Percentiles rank a stretch among this genome's conserved stretches.
phyloP scores from a whole-genome alignment of 306 rosid species.

The Malus asiatica region DNA sequence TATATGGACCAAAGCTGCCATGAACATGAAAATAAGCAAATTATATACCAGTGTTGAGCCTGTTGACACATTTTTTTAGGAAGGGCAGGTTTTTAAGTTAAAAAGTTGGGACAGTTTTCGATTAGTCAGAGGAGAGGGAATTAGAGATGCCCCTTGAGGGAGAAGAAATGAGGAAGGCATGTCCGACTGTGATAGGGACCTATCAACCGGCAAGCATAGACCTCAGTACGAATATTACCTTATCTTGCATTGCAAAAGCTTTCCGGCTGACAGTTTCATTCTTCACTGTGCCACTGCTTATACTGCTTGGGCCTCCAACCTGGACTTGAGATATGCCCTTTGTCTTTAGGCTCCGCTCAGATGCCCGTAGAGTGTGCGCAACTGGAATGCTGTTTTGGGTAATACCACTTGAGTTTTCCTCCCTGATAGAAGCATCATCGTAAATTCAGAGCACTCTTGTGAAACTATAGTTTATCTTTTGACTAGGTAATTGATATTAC shows the following conservation, averaged over 20 bases:
- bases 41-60: slow-evolving; percentile 1
- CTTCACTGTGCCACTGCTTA: slow-evolving; percentile 32
- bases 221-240: slow-evolving; percentile 45
- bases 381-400: slow-evolving; percentile 11
- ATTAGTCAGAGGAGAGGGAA: not conserved
- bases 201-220: slow-evolving; percentile 4
- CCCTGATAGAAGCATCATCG: slow-evolving; percentile 34
- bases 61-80: not conserved
- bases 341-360: slow-evolving; percentile 39
- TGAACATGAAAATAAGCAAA: not conserved
- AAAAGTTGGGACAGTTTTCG: not conserved
- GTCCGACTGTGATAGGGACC: not conserved
- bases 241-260: slow-evolving; percentile 91
- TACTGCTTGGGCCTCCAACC: slow-evolving; percentile 31
- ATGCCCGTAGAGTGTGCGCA: slow-evolving; percentile 25
- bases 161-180: not conserved
- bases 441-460: not conserved
- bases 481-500: not conserved
- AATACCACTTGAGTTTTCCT: slow-evolving; percentile 30
- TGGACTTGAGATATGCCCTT: slow-evolving; percentile 26
- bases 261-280: slow-evolving; percentile 61
- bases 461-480: slow-evolving; percentile 1
- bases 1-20: slow-evolving; percentile 96
- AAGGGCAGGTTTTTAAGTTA: not conserved
- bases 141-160: not conserved